A percentile compares a stretch with the other conserved stretches of the same genome.
Conservation (phyloP, 164 flowering plant genomes). For the Nymphaea colorata region DNA sequence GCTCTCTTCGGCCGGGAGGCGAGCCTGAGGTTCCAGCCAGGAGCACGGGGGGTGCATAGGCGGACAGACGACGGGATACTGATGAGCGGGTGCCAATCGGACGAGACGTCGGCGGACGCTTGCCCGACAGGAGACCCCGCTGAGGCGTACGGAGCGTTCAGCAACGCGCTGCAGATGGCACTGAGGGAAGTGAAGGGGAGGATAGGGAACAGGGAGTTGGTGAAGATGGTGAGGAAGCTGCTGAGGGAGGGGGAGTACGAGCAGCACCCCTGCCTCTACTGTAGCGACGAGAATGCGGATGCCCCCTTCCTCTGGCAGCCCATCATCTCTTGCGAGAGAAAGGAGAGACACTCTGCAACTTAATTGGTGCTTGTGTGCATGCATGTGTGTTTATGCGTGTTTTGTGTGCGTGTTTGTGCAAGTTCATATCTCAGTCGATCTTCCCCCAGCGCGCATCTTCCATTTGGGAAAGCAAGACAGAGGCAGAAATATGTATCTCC, state of each 20-base stretch:
- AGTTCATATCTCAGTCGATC: no score
- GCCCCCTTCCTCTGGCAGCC: conserved; percentile 36
- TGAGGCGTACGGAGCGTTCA: conserved; percentile 67
- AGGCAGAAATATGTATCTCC: no score
- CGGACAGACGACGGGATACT: conserved; percentile 47
- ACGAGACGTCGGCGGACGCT: conserved; percentile 63
- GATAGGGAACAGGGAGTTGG: conserved; percentile 42
- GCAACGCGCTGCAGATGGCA: conserved; percentile 48
- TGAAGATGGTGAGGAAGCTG: conserved; percentile 32
- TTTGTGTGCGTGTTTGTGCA: no score
- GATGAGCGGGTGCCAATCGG: conserved; percentile 65
- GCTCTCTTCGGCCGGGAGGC: conserved; percentile 38
- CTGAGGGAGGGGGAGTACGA: conserved; percentile 18
- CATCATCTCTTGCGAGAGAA: no score
- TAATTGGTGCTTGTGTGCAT: no score
- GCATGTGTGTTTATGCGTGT: no score
- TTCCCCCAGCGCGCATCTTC: no score
- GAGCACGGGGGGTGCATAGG: background rate
- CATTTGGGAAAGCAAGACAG: no score
- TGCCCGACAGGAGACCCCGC: conserved; percentile 15
- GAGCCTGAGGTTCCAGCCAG: conserved; percentile 11
- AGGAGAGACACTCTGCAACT: no score
- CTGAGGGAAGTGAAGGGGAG: conserved; percentile 19
- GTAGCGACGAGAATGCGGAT: conserved; percentile 54
- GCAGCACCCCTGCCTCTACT: conserved; percentile 77